These are phyloP conservation scores for Cyberlindnera nakhonratchasimensis DNA, from an alignment of 805 yeast genomes.

Conservation along the genomic window DNA sequence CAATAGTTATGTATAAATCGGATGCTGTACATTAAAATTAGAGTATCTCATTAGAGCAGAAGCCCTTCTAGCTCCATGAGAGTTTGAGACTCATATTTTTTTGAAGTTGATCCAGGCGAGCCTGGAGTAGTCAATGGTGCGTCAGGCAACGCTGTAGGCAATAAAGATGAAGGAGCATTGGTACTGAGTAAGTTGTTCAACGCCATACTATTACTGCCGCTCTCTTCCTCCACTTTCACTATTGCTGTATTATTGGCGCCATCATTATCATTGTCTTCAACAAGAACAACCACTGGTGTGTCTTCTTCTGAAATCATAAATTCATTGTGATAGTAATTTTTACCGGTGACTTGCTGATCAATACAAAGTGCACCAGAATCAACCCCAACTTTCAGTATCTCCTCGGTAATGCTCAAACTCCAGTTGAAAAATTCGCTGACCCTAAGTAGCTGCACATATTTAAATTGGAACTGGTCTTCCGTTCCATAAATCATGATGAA, in stretches of 20 bases:
- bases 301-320: conserved; percentile 7
- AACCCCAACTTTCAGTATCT: conserved; percentile 61
- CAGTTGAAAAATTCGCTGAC: conserved; percentile 45
- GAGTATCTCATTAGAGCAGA: conserved; percentile 1
- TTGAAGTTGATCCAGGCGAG: not conserved
- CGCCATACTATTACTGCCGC: too few relatives aligned
- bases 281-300: not conserved
- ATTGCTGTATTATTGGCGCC: not conserved
- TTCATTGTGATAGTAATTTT: conserved; percentile 55
- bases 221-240: too few relatives aligned
- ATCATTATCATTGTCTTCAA: not conserved
- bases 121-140: not conserved
- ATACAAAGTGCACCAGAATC: conserved; percentile 53
- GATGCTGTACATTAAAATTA: not conserved
- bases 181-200: conserved; percentile 5
- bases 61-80: conserved; percentile 21
- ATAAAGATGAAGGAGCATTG: conserved; percentile 1
- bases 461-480: conserved; percentile 26
- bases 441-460: conserved; percentile 25
- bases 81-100: conserved; percentile 4
- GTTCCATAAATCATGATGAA: conserved; percentile 31
- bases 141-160: conserved; percentile 5
- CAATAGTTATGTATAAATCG: too few relatives aligned
- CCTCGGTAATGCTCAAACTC: conserved; percentile 63
- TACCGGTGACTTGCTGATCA: conserved; percentile 67